Conservation (phyloP, 306 rosid genomes). For the Vicia villosa region DNA sequence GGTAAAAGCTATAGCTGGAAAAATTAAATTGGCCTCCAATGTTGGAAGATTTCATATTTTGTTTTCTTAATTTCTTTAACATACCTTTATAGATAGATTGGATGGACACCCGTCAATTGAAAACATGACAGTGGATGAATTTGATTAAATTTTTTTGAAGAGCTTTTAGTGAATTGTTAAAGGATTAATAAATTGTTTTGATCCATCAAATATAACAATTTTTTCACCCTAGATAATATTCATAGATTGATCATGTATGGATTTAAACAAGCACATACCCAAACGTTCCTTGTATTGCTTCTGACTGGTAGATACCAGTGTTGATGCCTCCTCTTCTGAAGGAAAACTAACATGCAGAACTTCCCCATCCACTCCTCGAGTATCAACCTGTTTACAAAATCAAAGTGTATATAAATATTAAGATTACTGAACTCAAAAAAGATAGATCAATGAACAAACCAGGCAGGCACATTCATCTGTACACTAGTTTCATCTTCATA, state of each 20-base stretch:
- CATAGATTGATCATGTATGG: slow-evolving; percentile 13
- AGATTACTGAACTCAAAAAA: slow-evolving; percentile 14
- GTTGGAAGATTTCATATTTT: no score
- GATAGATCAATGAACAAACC: slow-evolving; percentile 20
- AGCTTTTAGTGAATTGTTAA: no score
- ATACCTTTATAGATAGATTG: no score
- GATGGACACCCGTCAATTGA: no score
- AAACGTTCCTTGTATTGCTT: slow-evolving; percentile 51
- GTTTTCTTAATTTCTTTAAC: no score
- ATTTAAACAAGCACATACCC: slow-evolving; percentile 51
- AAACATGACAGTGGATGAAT: no score
- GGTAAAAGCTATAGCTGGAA: no score
- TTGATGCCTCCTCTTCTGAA: slow-evolving; percentile 62
- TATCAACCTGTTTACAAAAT: slow-evolving; percentile 59
- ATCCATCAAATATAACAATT: no score
- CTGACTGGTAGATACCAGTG: slow-evolving; percentile 66
- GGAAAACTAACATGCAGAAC: slow-evolving; percentile 65
- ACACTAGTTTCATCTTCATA: slow-evolving; percentile 23
- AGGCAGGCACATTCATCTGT: slow-evolving; percentile 14
- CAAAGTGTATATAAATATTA: slow-evolving; percentile 14
- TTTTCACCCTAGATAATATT: neutral
- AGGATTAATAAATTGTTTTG: no score
- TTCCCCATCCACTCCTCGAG: slow-evolving; percentile 87
- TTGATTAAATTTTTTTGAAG: no score
- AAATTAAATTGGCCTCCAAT: no score